Conservation (phyloP, 805 yeast genomes). For the Candida nanaspora region DNA sequence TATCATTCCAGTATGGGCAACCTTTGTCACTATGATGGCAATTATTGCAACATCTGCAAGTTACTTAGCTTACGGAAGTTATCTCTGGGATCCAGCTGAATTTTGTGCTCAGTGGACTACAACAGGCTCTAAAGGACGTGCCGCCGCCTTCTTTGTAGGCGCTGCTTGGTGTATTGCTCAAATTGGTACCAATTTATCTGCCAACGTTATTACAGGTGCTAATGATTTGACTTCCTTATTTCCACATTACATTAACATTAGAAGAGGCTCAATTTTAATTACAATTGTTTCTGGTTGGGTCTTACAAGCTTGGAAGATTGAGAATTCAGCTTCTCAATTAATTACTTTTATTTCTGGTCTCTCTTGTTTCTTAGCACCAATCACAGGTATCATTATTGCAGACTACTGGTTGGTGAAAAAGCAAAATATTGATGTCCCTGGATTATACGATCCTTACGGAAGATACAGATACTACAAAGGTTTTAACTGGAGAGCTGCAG, state of each 20-base stretch:
- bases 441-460: slow-evolving; percentile 24
- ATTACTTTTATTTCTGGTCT: slow-evolving; percentile 30
- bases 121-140: slow-evolving; percentile 13
- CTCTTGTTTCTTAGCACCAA: slow-evolving; percentile 31
- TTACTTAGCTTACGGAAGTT: slow-evolving; percentile 30
- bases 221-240: slow-evolving; percentile 50
- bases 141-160: slow-evolving; percentile 13
- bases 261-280: slow-evolving; percentile 41
- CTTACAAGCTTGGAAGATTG: slow-evolving; percentile 33
- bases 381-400: slow-evolving; percentile 29
- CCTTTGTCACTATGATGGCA: slow-evolving; percentile 24
- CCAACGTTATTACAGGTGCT: slow-evolving; percentile 55
- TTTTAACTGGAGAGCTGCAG: slow-evolving; percentile 34
- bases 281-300: slow-evolving; percentile 30
- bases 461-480: slow-evolving; percentile 37
- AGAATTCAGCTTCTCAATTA: slow-evolving; percentile 28
- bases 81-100: slow-evolving; percentile 37
- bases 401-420: slow-evolving; percentile 34
- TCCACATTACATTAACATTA: slow-evolving; percentile 51
- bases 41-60: slow-evolving; percentile 29
- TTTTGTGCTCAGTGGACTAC: slow-evolving; percentile 29
- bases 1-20: slow-evolving; percentile 18
- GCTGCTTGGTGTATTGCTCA: slow-evolving; percentile 21
- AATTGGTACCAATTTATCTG: slow-evolving; percentile 39
- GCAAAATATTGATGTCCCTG: slow-evolving; percentile 27